Evolutionary conservation across 768 basidiomycete species (phyloP).

Genomic region (Mycena belliarum): DNA sequence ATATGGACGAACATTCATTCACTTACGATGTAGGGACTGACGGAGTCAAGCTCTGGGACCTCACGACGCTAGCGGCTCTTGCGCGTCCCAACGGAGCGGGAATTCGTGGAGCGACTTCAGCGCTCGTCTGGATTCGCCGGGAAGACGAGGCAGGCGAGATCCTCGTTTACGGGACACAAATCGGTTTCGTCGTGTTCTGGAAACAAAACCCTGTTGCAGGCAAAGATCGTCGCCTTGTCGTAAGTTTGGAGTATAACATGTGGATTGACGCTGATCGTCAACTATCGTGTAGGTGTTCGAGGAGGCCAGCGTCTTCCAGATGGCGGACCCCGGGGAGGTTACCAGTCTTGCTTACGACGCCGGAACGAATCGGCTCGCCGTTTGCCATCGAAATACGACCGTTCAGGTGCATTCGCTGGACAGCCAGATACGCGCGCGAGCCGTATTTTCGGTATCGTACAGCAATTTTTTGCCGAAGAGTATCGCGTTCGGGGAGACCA

Average conservation of each 20-base stretch:
- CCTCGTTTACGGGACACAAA: neutral
- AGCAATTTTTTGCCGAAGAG: conserved; percentile 13
- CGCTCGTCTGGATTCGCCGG: neutral
- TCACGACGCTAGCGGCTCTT: neutral
- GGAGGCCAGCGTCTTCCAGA: conserved; percentile 5
- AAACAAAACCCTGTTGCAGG: too few relatives aligned
- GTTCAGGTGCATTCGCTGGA: conserved; percentile 15
- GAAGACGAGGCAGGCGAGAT: conserved; percentile 1
- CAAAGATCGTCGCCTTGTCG: too few relatives aligned
- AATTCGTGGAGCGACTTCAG: neutral
- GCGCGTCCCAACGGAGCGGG: neutral
- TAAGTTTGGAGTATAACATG: neutral
- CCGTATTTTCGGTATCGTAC: conserved; percentile 14
- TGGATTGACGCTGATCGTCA: neutral
- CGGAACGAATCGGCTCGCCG: conserved; percentile 14
- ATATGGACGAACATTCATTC: neutral
- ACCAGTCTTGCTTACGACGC: conserved; percentile 22
- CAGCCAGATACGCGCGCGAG: neutral
- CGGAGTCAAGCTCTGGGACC: conserved; percentile 1
- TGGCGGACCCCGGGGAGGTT: conserved; percentile 11
- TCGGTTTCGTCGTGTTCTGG: neutral
- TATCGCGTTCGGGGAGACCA: conserved; percentile 13
- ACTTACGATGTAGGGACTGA: neutral
- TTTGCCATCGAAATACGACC: conserved; percentile 9
- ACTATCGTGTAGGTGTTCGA: conserved; percentile 4